Conservation (phyloP, 345 rosid species). For the Populus deltoides region DNA sequence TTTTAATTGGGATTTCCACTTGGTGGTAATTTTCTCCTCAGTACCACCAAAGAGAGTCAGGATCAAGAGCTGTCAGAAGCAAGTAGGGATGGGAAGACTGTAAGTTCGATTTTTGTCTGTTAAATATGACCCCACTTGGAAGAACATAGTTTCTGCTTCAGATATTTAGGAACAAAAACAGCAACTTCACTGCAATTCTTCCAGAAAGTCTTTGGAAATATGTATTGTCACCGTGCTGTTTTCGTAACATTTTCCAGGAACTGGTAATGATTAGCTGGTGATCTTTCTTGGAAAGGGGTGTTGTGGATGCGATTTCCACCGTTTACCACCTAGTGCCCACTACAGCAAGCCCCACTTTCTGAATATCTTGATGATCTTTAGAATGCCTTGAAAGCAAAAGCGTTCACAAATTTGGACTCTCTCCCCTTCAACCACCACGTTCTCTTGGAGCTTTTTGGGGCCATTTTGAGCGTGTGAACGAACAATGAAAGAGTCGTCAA, state of each 20-base stretch:
- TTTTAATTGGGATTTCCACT: no score
- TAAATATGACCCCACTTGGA: no score
- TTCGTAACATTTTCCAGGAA: not conserved
- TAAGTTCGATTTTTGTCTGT: slow-evolving; percentile 17
- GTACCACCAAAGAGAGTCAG: slow-evolving; percentile 35
- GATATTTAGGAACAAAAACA: no score
- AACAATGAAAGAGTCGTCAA: not conserved
- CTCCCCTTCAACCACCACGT: not conserved
- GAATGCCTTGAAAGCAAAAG: not conserved
- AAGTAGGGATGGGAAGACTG: slow-evolving; percentile 41
- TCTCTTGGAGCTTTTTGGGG: not conserved
- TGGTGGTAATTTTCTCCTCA: no score
- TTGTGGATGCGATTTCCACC: not conserved
- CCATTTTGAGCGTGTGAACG: not conserved
- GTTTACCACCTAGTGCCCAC: not conserved
- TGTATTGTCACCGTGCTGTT: no score
- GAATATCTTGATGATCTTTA: no score
- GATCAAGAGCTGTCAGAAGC: slow-evolving; percentile 54
- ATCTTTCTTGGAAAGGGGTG: not conserved
- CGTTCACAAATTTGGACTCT: not conserved
- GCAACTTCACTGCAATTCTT: no score
- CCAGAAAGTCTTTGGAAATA: no score
- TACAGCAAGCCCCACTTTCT: not conserved
- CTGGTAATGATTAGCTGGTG: not conserved
- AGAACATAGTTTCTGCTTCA: no score